phyloP scores from a whole-genome alignment of 164 flowering plant species.

The Vitis rotundifolia region DNA sequence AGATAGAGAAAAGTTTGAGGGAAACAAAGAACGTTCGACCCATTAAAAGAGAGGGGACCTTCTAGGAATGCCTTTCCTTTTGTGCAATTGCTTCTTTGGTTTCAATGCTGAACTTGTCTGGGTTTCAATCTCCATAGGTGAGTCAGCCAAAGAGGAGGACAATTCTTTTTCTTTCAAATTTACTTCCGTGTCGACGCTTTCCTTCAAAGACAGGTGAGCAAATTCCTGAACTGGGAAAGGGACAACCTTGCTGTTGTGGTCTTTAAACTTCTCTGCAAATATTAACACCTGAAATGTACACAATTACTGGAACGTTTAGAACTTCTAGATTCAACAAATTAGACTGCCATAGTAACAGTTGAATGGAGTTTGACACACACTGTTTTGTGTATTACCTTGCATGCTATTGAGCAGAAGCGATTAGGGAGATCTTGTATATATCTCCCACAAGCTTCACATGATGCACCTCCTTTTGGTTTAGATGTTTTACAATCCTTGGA shows the following conservation, averaged over 20 bases:
- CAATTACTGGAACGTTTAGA: not conserved
- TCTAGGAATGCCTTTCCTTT: slow-evolving; percentile 57
- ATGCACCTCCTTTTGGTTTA: slow-evolving; percentile 42
- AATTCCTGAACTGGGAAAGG: slow-evolving; percentile 4
- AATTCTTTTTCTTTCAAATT: slow-evolving; percentile 20
- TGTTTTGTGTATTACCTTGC: slow-evolving; percentile 47
- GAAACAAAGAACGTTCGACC: not conserved
- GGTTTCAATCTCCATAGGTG: slow-evolving; percentile 14
- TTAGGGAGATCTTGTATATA: slow-evolving; percentile 52
- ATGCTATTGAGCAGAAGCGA: slow-evolving; percentile 71
- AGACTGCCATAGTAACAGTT: not conserved
- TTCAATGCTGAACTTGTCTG: slow-evolving; percentile 24
- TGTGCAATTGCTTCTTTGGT: slow-evolving; percentile 40
- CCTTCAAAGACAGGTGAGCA: slow-evolving; percentile 11
- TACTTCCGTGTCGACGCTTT: slow-evolving; percentile 6
- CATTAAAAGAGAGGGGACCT: slow-evolving; percentile 48
- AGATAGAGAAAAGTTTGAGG: not conserved
- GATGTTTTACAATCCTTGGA: slow-evolving; percentile 37
- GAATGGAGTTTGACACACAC: too few species aligned
- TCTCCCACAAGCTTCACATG: slow-evolving; percentile 63
- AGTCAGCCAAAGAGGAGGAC: slow-evolving; percentile 11
- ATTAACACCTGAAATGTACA: slow-evolving; percentile 16
- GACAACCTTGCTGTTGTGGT: slow-evolving; percentile 5
- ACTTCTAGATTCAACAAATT: not conserved
- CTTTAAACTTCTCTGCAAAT: slow-evolving; percentile 13